Base-by-base conservation (phyloP, 495 filamentous ascomycete genomes). In the Parathielavia hyrcaniae region DNA sequence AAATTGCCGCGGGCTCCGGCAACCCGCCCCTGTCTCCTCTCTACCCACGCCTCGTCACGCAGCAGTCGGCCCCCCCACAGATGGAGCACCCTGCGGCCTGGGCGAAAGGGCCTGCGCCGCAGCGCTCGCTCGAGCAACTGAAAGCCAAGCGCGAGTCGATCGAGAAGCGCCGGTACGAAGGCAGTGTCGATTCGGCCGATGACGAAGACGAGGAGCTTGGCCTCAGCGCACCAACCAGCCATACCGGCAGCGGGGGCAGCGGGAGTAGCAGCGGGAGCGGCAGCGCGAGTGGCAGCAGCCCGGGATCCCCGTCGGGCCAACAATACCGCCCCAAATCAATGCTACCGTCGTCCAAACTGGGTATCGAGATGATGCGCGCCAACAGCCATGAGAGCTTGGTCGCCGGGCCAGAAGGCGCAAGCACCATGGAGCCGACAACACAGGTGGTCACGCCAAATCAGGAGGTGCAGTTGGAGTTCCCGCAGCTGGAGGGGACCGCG, bases 361-460 rank as follows among this genome's bases (percentile, higher is more conserved):
- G 89, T 2, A 89, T 86, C 39, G 91, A 96, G 71, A 96, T 96
- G 91, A 91, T 96, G 89, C 83, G 91, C 19, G 95, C 90, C 22
- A 95, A 95, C 69, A 93, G 89, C 57, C 85, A 89, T 55, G 91
- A 91, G 26, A 95, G 90, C 65, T 82, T 95, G 40, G 83, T 88
- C 2, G 58, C 56, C 26, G 58, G 69, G 16, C 72, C 74, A 12
- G 75, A 76, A 17, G 71, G 64, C 47, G 71, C 61, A 23, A 57
- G 57, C 49, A 60, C 61, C 2, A 44, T 61, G 13, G 75, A 74
- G 56, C 68, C 73, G 39, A 57, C 62, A 2, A 74, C 73, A 13
- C 75, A 77, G 60, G 67, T 74, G 34, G 71, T 69, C 13, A 76
- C 72, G 16, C 74, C 76, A 0, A 67, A 63, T 12, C 62, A 64